phyloP scores from a whole-genome alignment of 1,284 basidiomycete genomes.

The Ceratobasidium sp. region DNA sequence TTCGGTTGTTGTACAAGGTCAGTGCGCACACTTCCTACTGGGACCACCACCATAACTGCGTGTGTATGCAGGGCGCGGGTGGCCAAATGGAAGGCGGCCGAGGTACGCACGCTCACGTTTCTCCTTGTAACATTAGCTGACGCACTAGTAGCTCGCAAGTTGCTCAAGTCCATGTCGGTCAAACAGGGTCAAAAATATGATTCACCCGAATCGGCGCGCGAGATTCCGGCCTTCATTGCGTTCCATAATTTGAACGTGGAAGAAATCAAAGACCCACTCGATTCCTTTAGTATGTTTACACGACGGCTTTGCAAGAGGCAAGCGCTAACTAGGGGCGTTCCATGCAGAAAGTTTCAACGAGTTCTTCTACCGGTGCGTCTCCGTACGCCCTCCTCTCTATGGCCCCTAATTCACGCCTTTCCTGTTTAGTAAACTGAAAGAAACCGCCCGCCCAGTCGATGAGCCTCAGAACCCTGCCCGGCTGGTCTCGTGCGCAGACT shows the following conservation, averaged over 20 bases:
- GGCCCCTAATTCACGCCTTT: conserved; percentile 37
- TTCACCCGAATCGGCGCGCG: conserved; percentile 78
- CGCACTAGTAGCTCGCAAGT: conserved; percentile 62
- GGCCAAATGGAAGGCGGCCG: conserved; percentile 89
- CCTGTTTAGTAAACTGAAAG: conserved; percentile 87
- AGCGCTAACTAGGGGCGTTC: neutral
- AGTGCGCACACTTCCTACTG: conserved; percentile 28
- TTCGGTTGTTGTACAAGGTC: conserved; percentile 88
- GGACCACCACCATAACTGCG: neutral
- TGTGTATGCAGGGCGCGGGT: conserved; percentile 68
- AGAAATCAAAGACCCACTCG: conserved; percentile 83
- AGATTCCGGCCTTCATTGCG: conserved; percentile 86
- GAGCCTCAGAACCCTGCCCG: conserved; percentile 73
- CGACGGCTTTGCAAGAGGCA: neutral
- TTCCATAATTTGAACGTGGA: conserved; percentile 86
- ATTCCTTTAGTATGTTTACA: conserved; percentile 73
- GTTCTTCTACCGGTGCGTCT: conserved; percentile 55
- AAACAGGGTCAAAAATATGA: conserved; percentile 97
- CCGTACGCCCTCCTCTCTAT: conserved; percentile 30
- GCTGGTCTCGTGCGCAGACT: conserved; percentile 90
- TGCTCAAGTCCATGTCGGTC: conserved; percentile 88
- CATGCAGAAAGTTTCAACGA: conserved; percentile 84
- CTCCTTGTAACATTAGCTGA: conserved; percentile 9
- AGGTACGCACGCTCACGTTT: conserved; percentile 58
- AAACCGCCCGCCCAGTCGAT: conserved; percentile 79